Evolutionary conservation across 139 green algal species (phyloP), one percentile per base, ranked within the genome.

Genomic region (Edaphochlamys debaryana): DNA sequence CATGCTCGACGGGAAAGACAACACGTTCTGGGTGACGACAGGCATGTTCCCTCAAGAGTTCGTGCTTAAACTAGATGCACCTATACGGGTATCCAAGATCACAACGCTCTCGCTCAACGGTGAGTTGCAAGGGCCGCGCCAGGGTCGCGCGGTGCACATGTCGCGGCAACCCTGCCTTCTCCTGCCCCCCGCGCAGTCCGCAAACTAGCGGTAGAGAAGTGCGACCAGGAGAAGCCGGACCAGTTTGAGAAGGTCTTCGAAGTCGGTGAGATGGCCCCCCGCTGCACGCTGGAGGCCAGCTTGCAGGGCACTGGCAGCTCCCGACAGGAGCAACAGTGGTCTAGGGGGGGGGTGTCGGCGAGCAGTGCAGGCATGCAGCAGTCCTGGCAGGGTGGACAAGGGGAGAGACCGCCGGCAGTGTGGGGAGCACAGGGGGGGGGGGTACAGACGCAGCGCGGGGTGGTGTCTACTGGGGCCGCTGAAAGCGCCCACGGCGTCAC

Each of bases 1-100:
- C 82, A 87, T 89, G 79, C 78, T 92, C 4, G 88, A 92, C 67
- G 86, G 82, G 32, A 89, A 89, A 34, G 88, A 92, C 60, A 75
- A 48, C 75, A 92, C 72, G 7, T 94, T 92, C 86, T 94, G 90
- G 90, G 83, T 92, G 27, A 92, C 90, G 6, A 92, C 88, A 2
- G 90, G 90, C 40, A 86, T 90, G 64, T 94, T 91, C 41, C 90
- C 88, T 0, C 87, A 92, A 54, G 90, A 94, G 74, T 85, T 94
- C 66, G 88, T 94, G 23, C 40, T 94, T 0, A 60, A 52, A 4
- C 67, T 93, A 13, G 64, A 87, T 0, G 67, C 54, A 0, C 37
- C 38, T 22, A 85, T 87, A 29, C 37, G 80, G 1, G 75, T 92
- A 0, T 88, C 85, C 20, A 87, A 89, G 34, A 91, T 93, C 50